Evolutionary conservation across 176 grass and related monocot genomes (phyloP).

Genomic region (Carex kokanica): DNA sequence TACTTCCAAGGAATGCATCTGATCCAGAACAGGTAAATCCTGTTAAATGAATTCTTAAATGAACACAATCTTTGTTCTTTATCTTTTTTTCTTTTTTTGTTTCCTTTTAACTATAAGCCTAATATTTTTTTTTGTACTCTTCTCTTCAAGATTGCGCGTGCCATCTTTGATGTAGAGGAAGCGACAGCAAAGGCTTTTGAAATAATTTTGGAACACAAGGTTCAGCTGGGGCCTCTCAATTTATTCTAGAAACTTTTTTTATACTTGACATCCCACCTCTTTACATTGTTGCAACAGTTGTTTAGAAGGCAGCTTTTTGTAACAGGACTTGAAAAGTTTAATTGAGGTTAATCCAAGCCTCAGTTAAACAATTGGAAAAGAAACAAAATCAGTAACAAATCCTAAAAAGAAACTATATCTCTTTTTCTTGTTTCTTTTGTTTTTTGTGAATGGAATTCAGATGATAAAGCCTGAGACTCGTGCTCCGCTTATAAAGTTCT

Average conservation of each 20-base stretch:
- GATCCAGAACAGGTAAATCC: slow-evolving; percentile 61
- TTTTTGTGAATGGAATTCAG: slow-evolving; percentile 45
- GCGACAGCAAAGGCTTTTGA: slow-evolving; percentile 76
- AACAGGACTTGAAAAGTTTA: not conserved
- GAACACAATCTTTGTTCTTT: not conserved
- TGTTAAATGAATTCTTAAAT: slow-evolving; percentile 3
- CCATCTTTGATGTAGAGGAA: slow-evolving; percentile 94
- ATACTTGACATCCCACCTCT: not conserved
- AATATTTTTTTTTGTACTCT: slow-evolving; percentile 26
- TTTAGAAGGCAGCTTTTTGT: slow-evolving; percentile 1
- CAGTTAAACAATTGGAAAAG: not conserved
- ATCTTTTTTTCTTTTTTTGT: not conserved
- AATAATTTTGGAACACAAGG: slow-evolving; percentile 92
- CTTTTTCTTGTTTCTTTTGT: slow-evolving; percentile 8
- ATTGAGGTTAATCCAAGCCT: not conserved
- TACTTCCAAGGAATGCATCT: slow-evolving; percentile 55
- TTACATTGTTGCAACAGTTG: slow-evolving; percentile 14
- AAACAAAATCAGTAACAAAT: not conserved
- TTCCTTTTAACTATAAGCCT: not conserved
- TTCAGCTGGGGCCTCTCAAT: slow-evolving; percentile 27
- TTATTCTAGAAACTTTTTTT: not conserved
- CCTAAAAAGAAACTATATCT: slow-evolving; percentile 11
- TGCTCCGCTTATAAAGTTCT: slow-evolving; percentile 71
- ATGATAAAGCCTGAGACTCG: slow-evolving; percentile 83
- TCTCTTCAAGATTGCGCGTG: slow-evolving; percentile 59